Evolutionary conservation across 345 rosid genomes (phyloP).

Genomic region (Salix koriyanagi): DNA sequence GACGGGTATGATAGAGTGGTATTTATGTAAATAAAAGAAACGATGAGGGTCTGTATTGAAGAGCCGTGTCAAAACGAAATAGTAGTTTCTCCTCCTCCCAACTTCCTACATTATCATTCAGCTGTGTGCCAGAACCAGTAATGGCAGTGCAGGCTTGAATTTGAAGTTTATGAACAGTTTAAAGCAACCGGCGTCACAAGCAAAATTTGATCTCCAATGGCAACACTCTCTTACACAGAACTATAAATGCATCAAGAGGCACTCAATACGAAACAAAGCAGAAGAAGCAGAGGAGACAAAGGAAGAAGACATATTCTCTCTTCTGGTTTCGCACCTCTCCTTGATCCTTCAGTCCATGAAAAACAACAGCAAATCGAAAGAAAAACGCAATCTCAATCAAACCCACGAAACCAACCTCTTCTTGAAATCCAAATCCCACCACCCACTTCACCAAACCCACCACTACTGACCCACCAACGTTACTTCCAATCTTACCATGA

Average conservation of each 20-base stretch:
- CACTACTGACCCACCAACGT: slow-evolving; percentile 9
- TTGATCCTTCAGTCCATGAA: not conserved
- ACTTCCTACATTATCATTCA: not conserved
- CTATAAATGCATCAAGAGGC: slow-evolving; percentile 32
- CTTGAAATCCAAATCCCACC: slow-evolving; percentile 46
- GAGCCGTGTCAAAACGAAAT: not conserved
- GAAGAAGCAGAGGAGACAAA: not conserved
- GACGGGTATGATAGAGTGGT: slow-evolving; percentile 1
- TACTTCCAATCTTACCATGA: slow-evolving; percentile 21
- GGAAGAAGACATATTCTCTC: not conserved
- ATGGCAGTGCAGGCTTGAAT: not conserved
- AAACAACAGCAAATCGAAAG: not conserved
- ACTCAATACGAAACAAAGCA: slow-evolving; percentile 18
- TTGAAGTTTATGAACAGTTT: not conserved
- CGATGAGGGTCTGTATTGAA: not conserved
- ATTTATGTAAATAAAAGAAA: not conserved
- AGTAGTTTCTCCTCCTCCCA: not conserved
- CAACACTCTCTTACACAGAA: not conserved
- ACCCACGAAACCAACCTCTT: not conserved
- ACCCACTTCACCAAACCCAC: slow-evolving; percentile 20
- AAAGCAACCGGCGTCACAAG: not conserved
- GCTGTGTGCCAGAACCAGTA: not conserved
- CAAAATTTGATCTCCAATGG: not conserved
- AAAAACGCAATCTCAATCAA: not conserved
- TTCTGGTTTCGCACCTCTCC: slow-evolving; percentile 7